Base-by-base conservation (phyloP, 257 asterid species). In the Craterostigma plantagineum region DNA sequence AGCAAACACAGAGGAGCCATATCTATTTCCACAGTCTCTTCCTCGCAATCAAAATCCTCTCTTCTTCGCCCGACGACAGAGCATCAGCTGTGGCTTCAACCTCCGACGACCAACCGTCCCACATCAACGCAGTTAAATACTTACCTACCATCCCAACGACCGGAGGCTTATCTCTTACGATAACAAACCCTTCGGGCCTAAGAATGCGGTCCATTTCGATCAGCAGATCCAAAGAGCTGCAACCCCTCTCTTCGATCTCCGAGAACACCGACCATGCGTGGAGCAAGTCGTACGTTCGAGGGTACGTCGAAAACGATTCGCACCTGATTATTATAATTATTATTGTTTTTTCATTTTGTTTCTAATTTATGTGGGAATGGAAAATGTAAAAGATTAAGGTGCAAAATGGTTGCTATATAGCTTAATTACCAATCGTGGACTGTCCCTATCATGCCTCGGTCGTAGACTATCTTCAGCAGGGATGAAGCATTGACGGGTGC, bases 391-490 rank as follows among this genome's bases (percentile, higher is more conserved):
- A 9, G 40, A 9, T 2, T 2, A 10, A 12, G 8, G 11, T 9
- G 3, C 3, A 10, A 30, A 18, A 34, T 49, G 10, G 11, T 16
- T 11, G 10, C n/a, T n/a, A n/a, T n/a, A n/a, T n/a, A n/a, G n/a
- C n/a, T n/a, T n/a, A n/a, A n/a, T n/a, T 55, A 81, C 95, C 97
- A 86, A 72, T 86, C 91, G 52, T 86, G 95, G 65, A 67, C 79
- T 38, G 92, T 67, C 56, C 97, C 97, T 34, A 86, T 76, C 60
- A 86, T 66, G 67, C 97, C 97, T 45, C 97, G 71, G 55, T 86
- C 97, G 42, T 81, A 86, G 38, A 73, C 46, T 36, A 81, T 81
- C 76, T 73, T 81, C 71, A 86, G 59, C 52, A 51, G 69, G 48
- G 58, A 59, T 11, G 94, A 75, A 40, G 78, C 64, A 57, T 78